Evolutionary conservation across 352 stramenopile genomes (phyloP), one percentile per base, ranked within the genome.

Genomic region (Pythium myriotylum): DNA sequence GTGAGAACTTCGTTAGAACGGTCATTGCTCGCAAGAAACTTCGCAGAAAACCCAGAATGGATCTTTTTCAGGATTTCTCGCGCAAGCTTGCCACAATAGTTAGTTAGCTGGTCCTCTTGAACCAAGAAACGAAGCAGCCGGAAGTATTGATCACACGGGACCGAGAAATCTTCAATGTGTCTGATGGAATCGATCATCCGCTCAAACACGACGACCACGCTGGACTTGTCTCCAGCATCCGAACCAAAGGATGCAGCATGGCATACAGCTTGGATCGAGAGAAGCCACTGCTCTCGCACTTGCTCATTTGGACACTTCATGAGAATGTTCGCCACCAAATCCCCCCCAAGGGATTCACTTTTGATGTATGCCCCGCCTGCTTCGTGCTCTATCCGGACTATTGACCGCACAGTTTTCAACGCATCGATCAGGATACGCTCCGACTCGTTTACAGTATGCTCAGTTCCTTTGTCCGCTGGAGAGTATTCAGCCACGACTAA

Each of bases 271-370:
- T 91, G 77, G 20, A 96, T 64, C 20, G 82, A 92, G n/a, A 77
- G 83, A 3, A 92, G 59, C 87, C 85, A 96, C 55, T 94, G 84
- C n/a, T 88, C 82, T 7, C 87, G 87, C 22, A 94, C 83, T 72
- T 88, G 81, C 27, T 94, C 81, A 24, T 81, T 88, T 13, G 79
- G 65, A 41, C 76, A 88, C 40, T 81, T 78, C 35, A 82, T 74
- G 13, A 92, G 75, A 52, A 92, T 79, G 39, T 75, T 68, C 10
- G 75, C 72, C 54, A 91, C 76, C 65, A 79, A 46, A 76, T 65
- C 52, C 73, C 61, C 37, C 70, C 27, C 27, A 63, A 83, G 47
- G 8, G 51, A 60, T 5, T 57, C 37, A 24, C 56, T 63, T n/a
- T 71, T 79, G 33, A 94, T 72, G 57, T 89, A 94, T 51, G 83